phyloP scores from a whole-genome alignment of 75 land plant genomes.

The Cunninghamia lanceolata region DNA sequence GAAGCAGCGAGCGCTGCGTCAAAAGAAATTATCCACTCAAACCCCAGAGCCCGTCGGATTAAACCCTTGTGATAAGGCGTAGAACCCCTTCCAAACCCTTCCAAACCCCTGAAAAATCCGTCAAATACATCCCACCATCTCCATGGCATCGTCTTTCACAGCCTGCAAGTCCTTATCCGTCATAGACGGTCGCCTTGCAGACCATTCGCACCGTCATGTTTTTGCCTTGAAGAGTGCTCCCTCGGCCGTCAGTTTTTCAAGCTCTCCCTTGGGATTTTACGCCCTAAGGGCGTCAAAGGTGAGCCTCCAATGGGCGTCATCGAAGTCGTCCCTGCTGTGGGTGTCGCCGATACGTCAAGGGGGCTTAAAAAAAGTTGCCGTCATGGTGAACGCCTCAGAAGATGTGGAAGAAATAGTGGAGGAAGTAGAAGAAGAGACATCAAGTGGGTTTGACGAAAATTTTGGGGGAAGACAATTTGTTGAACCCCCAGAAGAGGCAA shows the following conservation, averaged over 20 bases:
- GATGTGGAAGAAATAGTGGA: not conserved
- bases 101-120: not conserved
- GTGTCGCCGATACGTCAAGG: constrained; percentile 30
- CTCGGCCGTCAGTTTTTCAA: not conserved
- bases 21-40: not conserved
- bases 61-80: not conserved
- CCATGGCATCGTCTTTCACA: not conserved
- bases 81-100: not conserved
- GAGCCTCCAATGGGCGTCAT: not conserved
- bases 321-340: constrained; percentile 23
- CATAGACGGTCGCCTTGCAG: not conserved
- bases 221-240: not conserved
- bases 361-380: constrained; percentile 8
- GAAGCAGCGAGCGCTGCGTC: not conserved
- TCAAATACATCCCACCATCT: not conserved
- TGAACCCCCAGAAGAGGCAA: no score
- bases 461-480: constrained; percentile 9
- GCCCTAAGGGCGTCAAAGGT: not conserved
- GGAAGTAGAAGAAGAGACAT: constrained; percentile 1
- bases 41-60: not conserved
- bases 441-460: constrained; percentile 12
- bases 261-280: not conserved
- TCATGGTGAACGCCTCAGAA: constrained; percentile 18
- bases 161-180: not conserved
- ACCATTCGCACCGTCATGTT: not conserved